phyloP scores from a whole-genome alignment of 768 basidiomycete species.

The Vararia minispora region DNA sequence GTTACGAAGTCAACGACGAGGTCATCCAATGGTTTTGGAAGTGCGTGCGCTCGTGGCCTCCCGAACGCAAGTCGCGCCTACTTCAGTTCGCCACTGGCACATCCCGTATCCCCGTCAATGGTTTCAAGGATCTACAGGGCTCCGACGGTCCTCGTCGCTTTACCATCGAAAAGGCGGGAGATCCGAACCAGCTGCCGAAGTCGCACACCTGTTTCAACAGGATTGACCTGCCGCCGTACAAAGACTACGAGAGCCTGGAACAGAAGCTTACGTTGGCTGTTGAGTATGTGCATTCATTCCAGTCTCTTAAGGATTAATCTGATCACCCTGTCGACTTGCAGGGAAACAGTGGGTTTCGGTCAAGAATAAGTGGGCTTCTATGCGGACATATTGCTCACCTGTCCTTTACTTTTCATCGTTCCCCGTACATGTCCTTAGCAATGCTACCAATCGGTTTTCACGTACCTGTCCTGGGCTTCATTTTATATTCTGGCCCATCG shows the following conservation, averaged over 20 bases:
- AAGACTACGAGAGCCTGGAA: conserved; percentile 88
- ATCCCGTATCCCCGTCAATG: conserved; percentile 94
- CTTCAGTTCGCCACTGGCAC: conserved; percentile 97
- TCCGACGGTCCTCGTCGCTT: conserved; percentile 95
- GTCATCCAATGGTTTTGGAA: conserved; percentile 99
- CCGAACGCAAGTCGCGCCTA: conserved; percentile 93
- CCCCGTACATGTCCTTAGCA: too few species aligned
- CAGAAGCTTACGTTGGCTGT: conserved; percentile 92
- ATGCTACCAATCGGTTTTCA: too few species aligned
- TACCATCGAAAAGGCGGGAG: conserved; percentile 98
- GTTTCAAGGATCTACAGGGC: conserved; percentile 97
- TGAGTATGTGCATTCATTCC: conserved; percentile 49
- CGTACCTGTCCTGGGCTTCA: too few species aligned
- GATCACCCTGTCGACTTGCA: conserved; percentile 19
- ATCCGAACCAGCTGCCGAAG: conserved; percentile 94
- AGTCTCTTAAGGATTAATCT: conserved; percentile 1
- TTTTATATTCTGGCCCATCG: too few species aligned
- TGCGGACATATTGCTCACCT: too few species aligned
- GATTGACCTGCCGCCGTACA: conserved; percentile 96
- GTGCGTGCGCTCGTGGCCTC: conserved; percentile 94
- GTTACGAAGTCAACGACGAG: conserved; percentile 90
- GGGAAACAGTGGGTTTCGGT: conserved; percentile 91
- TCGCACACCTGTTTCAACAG: conserved; percentile 94
- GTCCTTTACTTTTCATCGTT: too few species aligned
- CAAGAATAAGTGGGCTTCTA: conserved; percentile 52